Evolutionary conservation across 306 rosid species (phyloP), one percentile per base, ranked within the genome.

Genomic region (Corylus heterophylla): DNA sequence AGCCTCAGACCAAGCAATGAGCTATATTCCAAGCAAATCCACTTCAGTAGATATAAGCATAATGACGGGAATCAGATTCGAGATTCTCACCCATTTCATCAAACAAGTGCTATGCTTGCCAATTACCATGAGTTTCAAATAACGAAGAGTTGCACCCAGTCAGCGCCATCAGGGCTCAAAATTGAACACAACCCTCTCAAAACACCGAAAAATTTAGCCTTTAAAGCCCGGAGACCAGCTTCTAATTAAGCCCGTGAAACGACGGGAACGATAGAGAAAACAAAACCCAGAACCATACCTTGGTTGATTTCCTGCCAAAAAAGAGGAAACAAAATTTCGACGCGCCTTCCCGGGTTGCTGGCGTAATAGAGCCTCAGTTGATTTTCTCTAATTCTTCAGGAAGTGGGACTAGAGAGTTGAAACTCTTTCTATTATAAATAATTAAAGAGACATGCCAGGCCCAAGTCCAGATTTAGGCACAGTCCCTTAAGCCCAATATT

Each of bases 1-100:
- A 67, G 4, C 51, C 72, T 67, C 48, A 39, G 22, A 37, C 44
- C 3, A 14, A 16, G 12, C 16, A 67, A 67, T 42, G 50, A 67
- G 29, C 31, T 17, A 39, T 9, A 18, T 67, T 37, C 29, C 7
- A 67, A 18, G 51, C 51, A 31, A 67, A 18, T 4, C 16, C 72
- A 67, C 51, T 17, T 67, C 51, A 9, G 12, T 67, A 8, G 7
- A 37, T 0, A 16, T n/a, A 67, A 67, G 51, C 25, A 42, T 17
- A 13, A 63, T 2, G 13, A 35, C 69, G 12, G 29, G 39, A 63
- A 63, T 31, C 17, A 31, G n/a, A 63, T 12, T 63, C 72, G 18
- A 42, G 29, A 67, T 67, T 8, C 27, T 42, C 13, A 67, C 20
- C 25, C 72, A 67, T 67, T 67, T 67, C 25, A 67, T 67, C 72